These are phyloP conservation scores for Penicillium diatomitis DNA, from an alignment of 495 filamentous ascomycete genomes.

Conservation along the genomic window DNA sequence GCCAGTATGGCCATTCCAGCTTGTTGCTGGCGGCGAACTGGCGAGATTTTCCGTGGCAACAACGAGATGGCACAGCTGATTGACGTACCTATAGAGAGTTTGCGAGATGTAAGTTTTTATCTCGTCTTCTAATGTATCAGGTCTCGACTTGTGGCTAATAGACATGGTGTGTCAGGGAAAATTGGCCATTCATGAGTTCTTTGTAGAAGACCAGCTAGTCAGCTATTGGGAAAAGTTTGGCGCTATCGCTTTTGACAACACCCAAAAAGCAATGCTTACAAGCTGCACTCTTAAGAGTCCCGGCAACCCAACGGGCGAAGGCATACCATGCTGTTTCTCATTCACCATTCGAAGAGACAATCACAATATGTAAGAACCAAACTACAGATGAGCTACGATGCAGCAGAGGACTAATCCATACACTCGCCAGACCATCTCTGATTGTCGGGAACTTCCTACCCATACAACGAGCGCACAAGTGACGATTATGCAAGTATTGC, in stretches of 20 bases:
- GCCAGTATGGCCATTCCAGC: constrained; percentile 98
- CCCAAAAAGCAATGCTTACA: constrained; percentile 95
- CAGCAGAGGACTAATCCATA: constrained; percentile 4
- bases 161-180: constrained; percentile 55
- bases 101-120: constrained; percentile 68
- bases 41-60: constrained; percentile 95
- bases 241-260: constrained; percentile 92
- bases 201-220: constrained; percentile 87
- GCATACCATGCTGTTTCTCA: constrained; percentile 91
- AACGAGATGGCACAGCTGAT: constrained; percentile 98
- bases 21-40: constrained; percentile 94
- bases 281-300: constrained; percentile 88
- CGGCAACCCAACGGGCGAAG: constrained; percentile 57
- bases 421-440: constrained; percentile 61
- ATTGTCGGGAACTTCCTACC: constrained; percentile 97
- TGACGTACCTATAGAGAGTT: constrained; percentile 78
- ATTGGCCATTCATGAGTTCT: constrained; percentile 88
- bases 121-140: not conserved
- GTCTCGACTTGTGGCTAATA: not conserved
- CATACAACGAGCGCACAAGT: constrained; percentile 25
- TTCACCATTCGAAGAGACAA: constrained; percentile 92
- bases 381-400: not conserved
- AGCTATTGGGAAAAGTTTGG: constrained; percentile 99
- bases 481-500: not conserved
- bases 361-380: constrained; percentile 79